Evolutionary conservation across 2,329 filamentous ascomycete species (phyloP), one percentile per base, ranked within the genome.

Genomic region (Fusarium foetens): DNA sequence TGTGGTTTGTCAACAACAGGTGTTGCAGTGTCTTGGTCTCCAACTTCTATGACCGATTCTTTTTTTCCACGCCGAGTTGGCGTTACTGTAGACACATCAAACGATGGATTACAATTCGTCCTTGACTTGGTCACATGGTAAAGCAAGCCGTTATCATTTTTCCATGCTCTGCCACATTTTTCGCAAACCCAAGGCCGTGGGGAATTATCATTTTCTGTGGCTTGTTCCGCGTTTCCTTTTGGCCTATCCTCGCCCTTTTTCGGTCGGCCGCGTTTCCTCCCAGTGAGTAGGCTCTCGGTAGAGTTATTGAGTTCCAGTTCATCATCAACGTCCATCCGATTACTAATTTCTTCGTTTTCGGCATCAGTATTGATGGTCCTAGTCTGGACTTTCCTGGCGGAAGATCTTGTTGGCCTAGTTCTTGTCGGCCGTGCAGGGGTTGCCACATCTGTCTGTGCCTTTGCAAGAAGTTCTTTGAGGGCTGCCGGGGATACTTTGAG

Each of bases 101-200:
- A 81, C 25, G 75, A 78, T 5, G 87, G 84, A 71, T 90, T 90
- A 74, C 88, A 90, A 19, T 82, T 27, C 7, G 86, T 86, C 65
- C 82, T 82, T 2, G 88, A 87, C 72, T 89, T 90, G 38, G 85
- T 85, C 19, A 86, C 78, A 68, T 90, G 88, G 74, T 90, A 90
- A 55, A 89, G 87, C 21, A 90, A 80, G 0, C 88, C 88, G 49
- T 88, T 81, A 38, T 86, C 82, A 57, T 90, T 90, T 77, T 89
- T 89, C 87, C 88, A 90, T 16, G 78, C 80, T 6, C 83, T 84
- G 14, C 84, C 84, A 65, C 88, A 90, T 46, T 84, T 86, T 14
- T 87, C 83, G 68, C 88, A 90, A 25, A 79, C 81, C 73, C 81
- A 89, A 4, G 80, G 72, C 33, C 80, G 80, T 21, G 70, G 63